Base-by-base conservation (phyloP, 2,329 filamentous ascomycete genomes). In the Pseudogymnoascus sp. region DNA sequence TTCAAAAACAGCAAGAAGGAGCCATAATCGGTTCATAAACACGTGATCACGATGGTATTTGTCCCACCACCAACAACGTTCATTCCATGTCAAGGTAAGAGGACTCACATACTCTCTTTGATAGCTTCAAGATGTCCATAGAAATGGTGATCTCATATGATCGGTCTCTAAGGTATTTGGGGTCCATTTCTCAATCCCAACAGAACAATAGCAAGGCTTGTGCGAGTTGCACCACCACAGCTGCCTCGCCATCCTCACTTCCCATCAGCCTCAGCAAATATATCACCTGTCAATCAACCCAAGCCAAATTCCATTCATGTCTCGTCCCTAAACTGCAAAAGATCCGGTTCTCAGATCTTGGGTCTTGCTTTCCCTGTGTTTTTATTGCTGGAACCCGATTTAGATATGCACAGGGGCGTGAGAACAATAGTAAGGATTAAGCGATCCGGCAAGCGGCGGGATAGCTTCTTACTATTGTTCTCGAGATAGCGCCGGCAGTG, bases 371-470 rank as follows among this genome's bases (percentile, higher is more conserved):
- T 56, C 5, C 47, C 47, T 56, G 47, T 26, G 26, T 33, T 56
- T 33, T 56, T n/a, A 56, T 56, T 56, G 47, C 26, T 56, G 8
- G 26, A 47, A 56, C 47, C 47, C n/a, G 47, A 33, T 31, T 33
- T 31, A 19, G 26, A 56, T 31, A 56, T 33, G 47, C 47, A 56
- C 47, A 56, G 47, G 47, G 47, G 47, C 47, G 47, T 1, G 26
- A 56, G 47, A 56, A 56, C 47, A 56, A 56, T 56, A 33, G 47
- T 56, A 56, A 53, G 47, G 26, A 56, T 56, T 56, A 56, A 56
- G 47, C 47, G 47, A 56, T 26, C 11, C 29, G n/a, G 26, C 47
- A 7, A 33, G 33, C 47, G 26, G 8, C 47, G n/a, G 29, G 26
- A 33, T 33, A 53, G 26, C 47, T 53, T 53, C 47, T 53, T 53